Percentiles rank a stretch among this genome's conserved stretches.
phyloP scores from a whole-genome alignment of 345 rosid genomes.

The Gossypium bickii region DNA sequence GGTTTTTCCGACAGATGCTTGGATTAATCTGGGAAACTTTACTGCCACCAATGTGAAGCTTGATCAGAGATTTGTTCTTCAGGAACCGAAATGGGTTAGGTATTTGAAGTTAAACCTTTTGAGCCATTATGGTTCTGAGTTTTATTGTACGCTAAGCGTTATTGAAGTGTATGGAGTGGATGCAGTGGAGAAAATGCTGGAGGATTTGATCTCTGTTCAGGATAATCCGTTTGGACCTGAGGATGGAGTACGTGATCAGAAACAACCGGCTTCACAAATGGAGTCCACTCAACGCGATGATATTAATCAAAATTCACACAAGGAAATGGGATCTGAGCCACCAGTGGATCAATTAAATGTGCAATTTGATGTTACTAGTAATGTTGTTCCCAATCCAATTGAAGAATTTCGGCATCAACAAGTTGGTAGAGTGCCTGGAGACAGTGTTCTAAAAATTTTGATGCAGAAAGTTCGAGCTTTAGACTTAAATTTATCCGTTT shows the following conservation, averaged over 20 bases:
- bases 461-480: slow-evolving; percentile 89
- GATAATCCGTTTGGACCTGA: slow-evolving; percentile 37
- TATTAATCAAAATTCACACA: slow-evolving; percentile 23
- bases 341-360: slow-evolving; percentile 28
- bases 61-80: slow-evolving; percentile 61
- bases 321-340: slow-evolving; percentile 34
- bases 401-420: slow-evolving; percentile 75
- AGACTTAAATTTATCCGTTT: slow-evolving; percentile 71
- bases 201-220: slow-evolving; percentile 75
- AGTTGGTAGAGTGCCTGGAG: slow-evolving; percentile 91
- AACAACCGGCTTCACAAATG: slow-evolving; percentile 30
- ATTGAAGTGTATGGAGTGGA: slow-evolving; percentile 90
- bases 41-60: slow-evolving; percentile 79
- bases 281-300: slow-evolving; percentile 37
- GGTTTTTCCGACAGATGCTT: slow-evolving; percentile 78
- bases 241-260: slow-evolving; percentile 38
- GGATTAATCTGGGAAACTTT: slow-evolving; percentile 83
- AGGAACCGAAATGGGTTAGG: slow-evolving; percentile 80
- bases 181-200: slow-evolving; percentile 91
- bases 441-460: slow-evolving; percentile 78
- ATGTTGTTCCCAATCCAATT: slow-evolving; percentile 37
- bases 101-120: slow-evolving; percentile 70
- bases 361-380: slow-evolving; percentile 36
- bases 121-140: slow-evolving; percentile 82
- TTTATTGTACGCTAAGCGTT: slow-evolving; percentile 86